Conservation (phyloP, 805 yeast species). For the Saccharomycopsis guyanensis region DNA sequence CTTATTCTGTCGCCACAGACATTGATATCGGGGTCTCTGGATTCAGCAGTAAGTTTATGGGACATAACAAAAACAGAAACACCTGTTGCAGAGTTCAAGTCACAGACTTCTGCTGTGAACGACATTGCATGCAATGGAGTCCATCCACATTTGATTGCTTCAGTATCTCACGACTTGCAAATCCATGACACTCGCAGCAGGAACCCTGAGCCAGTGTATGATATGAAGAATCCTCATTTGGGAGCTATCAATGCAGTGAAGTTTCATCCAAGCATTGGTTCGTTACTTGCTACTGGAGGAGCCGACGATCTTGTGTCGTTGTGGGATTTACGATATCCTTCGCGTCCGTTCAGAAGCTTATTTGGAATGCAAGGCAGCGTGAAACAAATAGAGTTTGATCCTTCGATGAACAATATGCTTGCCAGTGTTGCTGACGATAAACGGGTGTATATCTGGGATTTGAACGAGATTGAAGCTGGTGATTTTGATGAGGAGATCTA, state of each 20-base stretch:
- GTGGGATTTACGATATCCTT: slow-evolving; percentile 66
- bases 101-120: slow-evolving; percentile 39
- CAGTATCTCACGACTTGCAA: slow-evolving; percentile 67
- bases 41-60: slow-evolving; percentile 66
- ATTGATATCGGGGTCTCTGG: slow-evolving; percentile 60
- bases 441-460: slow-evolving; percentile 69
- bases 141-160: slow-evolving; percentile 30
- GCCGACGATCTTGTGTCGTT: slow-evolving; percentile 65
- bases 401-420: slow-evolving; percentile 41
- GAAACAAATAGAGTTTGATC: slow-evolving; percentile 48
- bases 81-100: slow-evolving; percentile 32
- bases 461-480: slow-evolving; percentile 47
- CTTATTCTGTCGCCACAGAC: slow-evolving; percentile 27
- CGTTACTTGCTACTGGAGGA: slow-evolving; percentile 67
- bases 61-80: slow-evolving; percentile 33
- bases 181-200: slow-evolving; percentile 49
- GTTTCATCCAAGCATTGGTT: slow-evolving; percentile 49
- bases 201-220: slow-evolving; percentile 33
- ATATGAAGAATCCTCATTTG: slow-evolving; percentile 41
- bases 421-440: slow-evolving; percentile 61
- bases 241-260: slow-evolving; percentile 63
- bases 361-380: slow-evolving; percentile 59
- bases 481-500: slow-evolving; percentile 48
- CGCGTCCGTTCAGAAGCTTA: slow-evolving; percentile 52
- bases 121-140: slow-evolving; percentile 51